phyloP scores from a whole-genome alignment of 345 rosid species.

The Acer saccharum region DNA sequence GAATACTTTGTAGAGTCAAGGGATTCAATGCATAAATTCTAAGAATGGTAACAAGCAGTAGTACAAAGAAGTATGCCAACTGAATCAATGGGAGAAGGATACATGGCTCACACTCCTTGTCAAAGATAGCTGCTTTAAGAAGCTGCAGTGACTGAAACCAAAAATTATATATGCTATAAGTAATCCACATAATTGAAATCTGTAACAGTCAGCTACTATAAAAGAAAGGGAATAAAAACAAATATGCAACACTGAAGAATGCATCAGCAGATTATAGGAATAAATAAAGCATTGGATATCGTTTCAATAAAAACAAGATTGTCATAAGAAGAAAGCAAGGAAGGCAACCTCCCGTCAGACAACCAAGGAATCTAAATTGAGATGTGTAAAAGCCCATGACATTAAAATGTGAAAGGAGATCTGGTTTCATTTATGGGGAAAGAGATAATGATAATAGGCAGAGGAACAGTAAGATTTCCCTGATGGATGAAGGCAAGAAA shows the following conservation, averaged over 20 bases:
- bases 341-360: neutral
- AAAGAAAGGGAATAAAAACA: neutral
- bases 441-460: neutral
- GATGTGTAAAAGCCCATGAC: neutral
- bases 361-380: neutral
- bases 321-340: neutral
- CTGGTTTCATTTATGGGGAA: neutral
- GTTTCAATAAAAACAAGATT: too few relatives aligned
- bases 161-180: neutral
- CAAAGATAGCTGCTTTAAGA: conserved; percentile 74
- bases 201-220: neutral
- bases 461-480: neutral
- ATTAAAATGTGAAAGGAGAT: conserved; percentile 3
- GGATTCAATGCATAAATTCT: conserved; percentile 24
- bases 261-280: neutral
- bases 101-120: conserved; percentile 82
- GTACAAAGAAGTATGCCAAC: neutral
- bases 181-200: neutral
- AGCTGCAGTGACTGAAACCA: conserved; percentile 75
- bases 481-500: neutral
- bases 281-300: too few relatives aligned
- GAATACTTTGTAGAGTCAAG: conserved; percentile 77
- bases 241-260: neutral
- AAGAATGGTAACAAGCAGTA: neutral
- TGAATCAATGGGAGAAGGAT: conserved; percentile 42